Percentiles rank a stretch among this genome's conserved stretches.
Conservation (phyloP, 805 yeast genomes). For the Saturnispora serradocipensis region DNA sequence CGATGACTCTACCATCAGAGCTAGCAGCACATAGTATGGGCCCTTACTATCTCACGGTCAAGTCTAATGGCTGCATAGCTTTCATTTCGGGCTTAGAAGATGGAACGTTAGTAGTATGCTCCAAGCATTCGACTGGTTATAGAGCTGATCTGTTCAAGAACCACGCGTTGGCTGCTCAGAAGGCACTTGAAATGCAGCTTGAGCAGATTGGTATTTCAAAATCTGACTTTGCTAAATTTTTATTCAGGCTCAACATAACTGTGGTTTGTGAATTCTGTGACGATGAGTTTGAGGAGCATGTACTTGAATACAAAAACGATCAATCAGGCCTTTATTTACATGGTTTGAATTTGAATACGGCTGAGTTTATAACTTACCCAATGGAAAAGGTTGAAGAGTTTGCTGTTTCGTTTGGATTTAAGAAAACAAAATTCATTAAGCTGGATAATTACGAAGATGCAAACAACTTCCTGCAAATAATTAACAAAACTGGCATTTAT, state of each 20-base stretch:
- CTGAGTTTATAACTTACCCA: slow-evolving; percentile 54
- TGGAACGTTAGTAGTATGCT: slow-evolving; percentile 77
- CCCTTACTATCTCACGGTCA: slow-evolving; percentile 72
- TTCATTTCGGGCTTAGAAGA: slow-evolving; percentile 68
- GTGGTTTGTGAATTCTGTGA: slow-evolving; percentile 93
- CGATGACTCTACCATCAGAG: slow-evolving; percentile 39
- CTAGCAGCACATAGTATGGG: slow-evolving; percentile 48
- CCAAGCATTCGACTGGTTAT: slow-evolving; percentile 79
- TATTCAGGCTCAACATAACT: slow-evolving; percentile 50
- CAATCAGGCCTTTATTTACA: slow-evolving; percentile 80
- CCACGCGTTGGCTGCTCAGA: slow-evolving; percentile 71
- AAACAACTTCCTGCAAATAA: slow-evolving; percentile 41
- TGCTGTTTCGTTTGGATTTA: slow-evolving; percentile 65
- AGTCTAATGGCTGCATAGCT: slow-evolving; percentile 91
- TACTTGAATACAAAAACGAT: slow-evolving; percentile 58
- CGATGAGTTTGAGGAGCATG: slow-evolving; percentile 89
- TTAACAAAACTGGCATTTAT: slow-evolving; percentile 61
- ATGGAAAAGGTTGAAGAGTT: slow-evolving; percentile 51
- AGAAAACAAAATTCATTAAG: slow-evolving; percentile 39
- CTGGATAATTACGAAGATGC: slow-evolving; percentile 34
- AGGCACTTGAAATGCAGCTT: slow-evolving; percentile 48
- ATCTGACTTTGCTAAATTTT: slow-evolving; percentile 43
- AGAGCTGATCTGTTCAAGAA: slow-evolving; percentile 40
- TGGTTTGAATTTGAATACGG: slow-evolving; percentile 69
- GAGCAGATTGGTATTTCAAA: slow-evolving; percentile 29